Evolutionary conservation across 1,284 basidiomycete genomes (phyloP), one percentile per base, ranked within the genome.

Genomic region (Stygiomarasmius scandens): DNA sequence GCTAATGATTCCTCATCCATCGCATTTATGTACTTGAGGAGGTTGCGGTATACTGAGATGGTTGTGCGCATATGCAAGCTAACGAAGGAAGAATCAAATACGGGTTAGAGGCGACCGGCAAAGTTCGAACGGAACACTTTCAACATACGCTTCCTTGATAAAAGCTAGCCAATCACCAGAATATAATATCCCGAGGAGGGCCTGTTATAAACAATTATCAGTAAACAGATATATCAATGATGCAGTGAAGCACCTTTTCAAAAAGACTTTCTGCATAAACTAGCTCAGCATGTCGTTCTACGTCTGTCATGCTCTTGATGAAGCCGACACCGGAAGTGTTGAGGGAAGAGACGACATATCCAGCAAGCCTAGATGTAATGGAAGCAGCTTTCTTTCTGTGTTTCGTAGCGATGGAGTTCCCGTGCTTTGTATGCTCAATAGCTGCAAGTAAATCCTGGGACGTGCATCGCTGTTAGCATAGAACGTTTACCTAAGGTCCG

Each of bases 261-360:
- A 93, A 89, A 59, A 92, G 71, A 62, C 86, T 90, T 74, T 99
- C 96, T 0, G 95, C 95, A 62, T 92, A 97, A 3, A 93, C 86
- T 23, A 99, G 81, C 74, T 98, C 96, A 2, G 96, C 96, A 67
- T 99, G 96, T 45, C 92, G 82, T 72, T 98, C 92, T 4, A 96
- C 81, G 0, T 82, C 73, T 0, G 91, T 91, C 96, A 98, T 98
- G 50, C 79, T 77, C 65, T 84, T 85, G 66, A 95, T 82, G 66
- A 83, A 89, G 23, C 79, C 77, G 1, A 87, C 80, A 5, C 85
- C 83, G 19, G 79, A 76, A 3, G 77, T 78, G 49, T 79, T 74
- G 38, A 84, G 71, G 3, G 78, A 77, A 1, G 85, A 81, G 23
- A 87, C 74, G 29, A 90, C 81, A 59, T 84, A 81, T 1, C 86